Base-by-base conservation (phyloP, 345 rosid genomes). In the Salix brachista region DNA sequence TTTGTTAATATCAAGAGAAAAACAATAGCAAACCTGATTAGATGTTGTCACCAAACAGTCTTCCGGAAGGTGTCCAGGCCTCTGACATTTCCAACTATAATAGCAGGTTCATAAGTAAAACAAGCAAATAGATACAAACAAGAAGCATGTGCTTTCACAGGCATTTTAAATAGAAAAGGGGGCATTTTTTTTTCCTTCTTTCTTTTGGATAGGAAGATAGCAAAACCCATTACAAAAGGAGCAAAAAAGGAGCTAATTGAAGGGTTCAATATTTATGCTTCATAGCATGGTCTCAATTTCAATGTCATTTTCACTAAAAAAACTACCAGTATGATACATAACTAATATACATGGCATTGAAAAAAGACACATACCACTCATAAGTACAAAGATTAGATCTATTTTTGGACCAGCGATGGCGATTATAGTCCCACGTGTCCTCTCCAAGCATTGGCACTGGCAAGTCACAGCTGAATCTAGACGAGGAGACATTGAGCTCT, bases 51-150 rank as follows among this genome's bases (percentile, higher is more conserved):
- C 86, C 79, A 85, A 76, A 84, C 96, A 91, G 80, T 91, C 96
- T 77, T 89, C 86, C 23, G 90, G 86, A 77, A 91, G 91, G 80
- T 91, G 96, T 62, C 96, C 93, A 25, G 91, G 93, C 83, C 83
- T 85, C 80, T 87, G 86, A 37, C 96, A 91, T 80, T 87, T 83
- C 88, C 92, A 84, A 77, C 96, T 91, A 77, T 48, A 81, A 74
- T 64, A 12, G 66, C 11, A 69, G 69, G 56, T 32, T 74, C 48
- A 58, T 25, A 41, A 41, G 14, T 26, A 61, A 58, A 64, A 76
- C 32, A 65, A 28, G 19, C 32, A 67, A 42, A 28, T 2, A 2
- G 30, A 37, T 41, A 67, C 50, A 3, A 32, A 42, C 62, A 61
- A 36, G 70, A 42, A 5, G 34, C 28, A 56, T 18, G 66, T 32